These are phyloP conservation scores for Lactarius sanguifluus DNA, from an alignment of 768 basidiomycete genomes.

Conservation along the genomic window DNA sequence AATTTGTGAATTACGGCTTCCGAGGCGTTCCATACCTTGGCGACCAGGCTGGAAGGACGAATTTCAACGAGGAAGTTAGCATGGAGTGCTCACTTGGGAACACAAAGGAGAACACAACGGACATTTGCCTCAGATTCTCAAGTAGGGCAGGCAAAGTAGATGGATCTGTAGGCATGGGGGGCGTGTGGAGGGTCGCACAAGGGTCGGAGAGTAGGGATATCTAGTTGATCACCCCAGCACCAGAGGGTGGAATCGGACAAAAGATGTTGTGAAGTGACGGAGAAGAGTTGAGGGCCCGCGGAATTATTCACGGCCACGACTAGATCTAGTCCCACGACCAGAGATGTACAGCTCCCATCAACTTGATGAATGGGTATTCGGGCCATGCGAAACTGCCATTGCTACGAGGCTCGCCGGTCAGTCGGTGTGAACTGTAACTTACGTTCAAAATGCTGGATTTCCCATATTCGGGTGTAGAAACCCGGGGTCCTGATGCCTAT, in stretches of 20 bases:
- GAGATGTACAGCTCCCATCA: no score
- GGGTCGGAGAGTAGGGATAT: neutral
- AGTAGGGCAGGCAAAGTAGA: neutral
- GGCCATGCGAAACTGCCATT: no score
- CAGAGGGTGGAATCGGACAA: neutral
- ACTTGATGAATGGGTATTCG: no score
- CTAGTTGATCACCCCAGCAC: neutral
- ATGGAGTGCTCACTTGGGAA: neutral
- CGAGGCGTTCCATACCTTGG: slow-evolving; percentile 21
- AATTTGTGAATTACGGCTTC: no score
- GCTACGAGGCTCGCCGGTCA: no score
- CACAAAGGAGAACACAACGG: neutral
- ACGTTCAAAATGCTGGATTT: no score
- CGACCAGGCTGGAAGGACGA: slow-evolving; percentile 11
- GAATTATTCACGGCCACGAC: neutral
- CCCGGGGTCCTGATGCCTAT: no score
- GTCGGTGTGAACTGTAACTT: no score
- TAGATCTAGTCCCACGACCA: neutral
- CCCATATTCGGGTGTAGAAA: no score
- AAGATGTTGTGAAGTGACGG: neutral
- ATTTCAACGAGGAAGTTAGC: neutral
- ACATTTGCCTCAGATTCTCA: slow-evolving; percentile 24
- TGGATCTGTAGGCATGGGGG: slow-evolving; percentile 1
- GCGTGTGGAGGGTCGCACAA: neutral
- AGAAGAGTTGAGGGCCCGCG: neutral